Conservation (phyloP, 1,284 basidiomycete genomes). For the Malassezia sympodialis region DNA sequence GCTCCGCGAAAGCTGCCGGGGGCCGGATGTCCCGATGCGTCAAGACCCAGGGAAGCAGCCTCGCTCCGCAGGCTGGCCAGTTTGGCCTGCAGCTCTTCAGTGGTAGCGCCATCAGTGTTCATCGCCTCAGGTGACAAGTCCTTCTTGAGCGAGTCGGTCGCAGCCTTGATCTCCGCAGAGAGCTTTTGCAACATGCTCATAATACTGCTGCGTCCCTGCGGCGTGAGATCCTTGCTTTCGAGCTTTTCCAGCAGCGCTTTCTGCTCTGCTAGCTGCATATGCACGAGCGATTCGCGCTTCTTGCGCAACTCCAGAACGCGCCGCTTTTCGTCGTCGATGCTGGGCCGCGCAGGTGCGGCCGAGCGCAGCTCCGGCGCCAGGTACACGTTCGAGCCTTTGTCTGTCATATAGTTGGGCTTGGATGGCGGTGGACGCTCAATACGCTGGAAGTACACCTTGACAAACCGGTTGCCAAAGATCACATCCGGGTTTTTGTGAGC, state of each 20-base stretch:
- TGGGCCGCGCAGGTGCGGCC: background rate
- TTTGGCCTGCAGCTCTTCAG: conserved; percentile 66
- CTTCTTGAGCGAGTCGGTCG: conserved; percentile 46
- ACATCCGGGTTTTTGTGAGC: conserved; percentile 89
- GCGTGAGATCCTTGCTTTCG: conserved; percentile 57
- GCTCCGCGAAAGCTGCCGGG: conserved; percentile 45
- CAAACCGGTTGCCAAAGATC: conserved; percentile 84
- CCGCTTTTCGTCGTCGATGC: conserved; percentile 23
- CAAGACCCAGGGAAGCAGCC: conserved; percentile 71
- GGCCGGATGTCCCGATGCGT: conserved; percentile 46
- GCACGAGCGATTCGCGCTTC: conserved; percentile 64
- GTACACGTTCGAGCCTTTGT: conserved; percentile 37
- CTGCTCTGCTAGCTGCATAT: conserved; percentile 78
- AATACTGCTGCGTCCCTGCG: conserved; percentile 68
- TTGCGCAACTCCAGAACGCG: conserved; percentile 51
- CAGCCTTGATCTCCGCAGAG: conserved; percentile 64
- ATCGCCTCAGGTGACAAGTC: conserved; percentile 32
- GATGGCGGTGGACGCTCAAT: conserved; percentile 27
- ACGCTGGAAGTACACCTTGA: conserved; percentile 57
- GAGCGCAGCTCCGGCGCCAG: conserved; percentile 24
- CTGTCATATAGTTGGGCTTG: conserved; percentile 32
- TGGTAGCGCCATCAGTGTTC: conserved; percentile 49
- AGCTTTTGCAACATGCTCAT: conserved; percentile 68
- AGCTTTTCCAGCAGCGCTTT: conserved; percentile 67
- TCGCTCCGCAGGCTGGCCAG: conserved; percentile 72